Percentiles rank a stretch among this genome's conserved stretches.
Conservation (phyloP, 169 alveolate genomes). For the Plasmodium inui region DNA sequence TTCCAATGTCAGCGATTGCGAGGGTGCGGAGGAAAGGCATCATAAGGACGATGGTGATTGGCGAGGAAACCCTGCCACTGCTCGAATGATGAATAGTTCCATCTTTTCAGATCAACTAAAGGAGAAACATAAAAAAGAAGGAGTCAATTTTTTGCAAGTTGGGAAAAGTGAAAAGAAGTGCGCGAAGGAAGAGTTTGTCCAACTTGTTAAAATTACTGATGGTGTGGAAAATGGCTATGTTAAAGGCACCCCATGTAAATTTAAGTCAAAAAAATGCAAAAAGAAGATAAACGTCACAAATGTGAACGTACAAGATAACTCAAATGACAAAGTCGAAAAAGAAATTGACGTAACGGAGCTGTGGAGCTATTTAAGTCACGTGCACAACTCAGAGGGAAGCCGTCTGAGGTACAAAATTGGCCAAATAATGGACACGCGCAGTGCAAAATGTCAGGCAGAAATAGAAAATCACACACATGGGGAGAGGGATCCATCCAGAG, state of each 20-base stretch:
- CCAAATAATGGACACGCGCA: slow-evolving; percentile 19
- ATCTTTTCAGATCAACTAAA: not conserved
- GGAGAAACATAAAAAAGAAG: not conserved
- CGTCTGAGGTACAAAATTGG: slow-evolving; percentile 30
- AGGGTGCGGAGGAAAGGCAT: not conserved
- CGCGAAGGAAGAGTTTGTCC: slow-evolving; percentile 15
- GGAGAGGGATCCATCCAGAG: not conserved
- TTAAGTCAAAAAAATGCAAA: slow-evolving; percentile 45
- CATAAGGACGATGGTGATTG: not conserved
- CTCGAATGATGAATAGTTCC: not conserved
- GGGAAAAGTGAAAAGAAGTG: slow-evolving; percentile 13
- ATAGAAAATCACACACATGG: not conserved
- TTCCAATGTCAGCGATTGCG: not conserved
- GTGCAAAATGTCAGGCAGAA: not conserved
- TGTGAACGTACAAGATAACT: not conserved
- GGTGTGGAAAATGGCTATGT: not conserved
- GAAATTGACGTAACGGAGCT: slow-evolving; percentile 21
- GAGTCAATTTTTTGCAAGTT: not conserved
- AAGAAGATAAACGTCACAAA: slow-evolving; percentile 5
- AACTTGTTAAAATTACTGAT: slow-evolving; percentile 5
- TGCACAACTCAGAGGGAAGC: slow-evolving; percentile 48
- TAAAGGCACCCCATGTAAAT: slow-evolving; percentile 50
- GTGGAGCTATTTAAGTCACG: slow-evolving; percentile 50
- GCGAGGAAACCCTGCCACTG: not conserved
- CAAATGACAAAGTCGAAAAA: slow-evolving; percentile 15